Evolutionary conservation across 2,329 filamentous ascomycete genomes (phyloP).

Genomic region (Septoria petroselini): DNA sequence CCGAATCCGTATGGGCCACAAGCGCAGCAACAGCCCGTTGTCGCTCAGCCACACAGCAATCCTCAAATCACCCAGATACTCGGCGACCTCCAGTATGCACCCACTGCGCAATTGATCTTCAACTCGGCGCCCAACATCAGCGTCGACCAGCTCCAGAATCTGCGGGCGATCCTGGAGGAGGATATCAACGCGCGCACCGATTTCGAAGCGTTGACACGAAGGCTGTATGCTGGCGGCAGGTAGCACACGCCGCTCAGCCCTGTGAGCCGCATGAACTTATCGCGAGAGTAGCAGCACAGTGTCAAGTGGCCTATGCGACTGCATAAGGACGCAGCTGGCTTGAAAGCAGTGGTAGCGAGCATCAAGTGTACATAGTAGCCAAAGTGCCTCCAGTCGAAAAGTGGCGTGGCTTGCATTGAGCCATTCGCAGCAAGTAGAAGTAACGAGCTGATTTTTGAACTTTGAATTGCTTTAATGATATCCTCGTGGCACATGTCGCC

Average conservation of each 20-base stretch:
- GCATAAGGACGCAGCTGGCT: too few species aligned
- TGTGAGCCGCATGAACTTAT: not conserved
- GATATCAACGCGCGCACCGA: constrained; percentile 65
- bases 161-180: constrained; percentile 64
- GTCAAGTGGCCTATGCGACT: too few species aligned
- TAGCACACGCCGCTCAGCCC: not conserved
- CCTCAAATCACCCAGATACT: constrained; percentile 43
- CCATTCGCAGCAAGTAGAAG: too few species aligned
- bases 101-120: constrained; percentile 44
- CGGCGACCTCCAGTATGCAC: constrained; percentile 43
- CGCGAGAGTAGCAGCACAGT: too few species aligned
- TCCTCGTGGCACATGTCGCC: too few species aligned
- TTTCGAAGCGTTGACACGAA: constrained; percentile 35
- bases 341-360: too few species aligned
- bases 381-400: too few species aligned
- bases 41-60: constrained; percentile 33
- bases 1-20: constrained; percentile 41
- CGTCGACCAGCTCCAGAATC: constrained; percentile 65
- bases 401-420: too few species aligned
- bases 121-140: constrained; percentile 31
- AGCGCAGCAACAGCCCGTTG: constrained; percentile 36
- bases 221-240: constrained; percentile 20
- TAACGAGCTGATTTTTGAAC: too few species aligned
- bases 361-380: too few species aligned
- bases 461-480: too few species aligned